Evolutionary conservation across 169 alveolate species (phyloP), one percentile per base, ranked within the genome.

Genomic region (Plasmodium relictum): DNA sequence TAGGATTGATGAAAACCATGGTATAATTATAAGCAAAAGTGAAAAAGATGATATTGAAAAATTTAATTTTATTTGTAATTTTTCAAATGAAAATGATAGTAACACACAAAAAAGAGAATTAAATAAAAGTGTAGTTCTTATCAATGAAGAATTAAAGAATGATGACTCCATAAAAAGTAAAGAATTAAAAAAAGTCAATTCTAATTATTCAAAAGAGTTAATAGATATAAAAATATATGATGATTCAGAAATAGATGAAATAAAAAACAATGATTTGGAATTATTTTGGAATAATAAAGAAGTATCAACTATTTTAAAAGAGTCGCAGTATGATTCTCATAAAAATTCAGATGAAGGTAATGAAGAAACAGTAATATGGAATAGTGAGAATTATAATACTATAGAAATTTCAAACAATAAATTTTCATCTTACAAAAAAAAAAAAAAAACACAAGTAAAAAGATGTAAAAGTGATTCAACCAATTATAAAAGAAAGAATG

Each of bases 211-310:
- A 52, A 61, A 78, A 24, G 62, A 65, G n/a, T 78, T 78, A 63
- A 26, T 16, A 31, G 59, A 78, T 63, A 78, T 78, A 65, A 78
- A 78, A 78, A 78, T 78, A 65, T 78, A 78, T 59, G 89, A 78
- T 45, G 89, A 78, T 44, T 78, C 89, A 12, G 89, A 78, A 78
- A 78, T 78, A 63, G 89, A 78, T 42, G 89, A 78, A 22, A 41
- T 59, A 26, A 48, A 78, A 24, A 73, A 78, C 18, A 78, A 59
- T 45, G 89, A 78, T 26, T 39, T 65, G 14, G 89, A 78, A 7
- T 39, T 52, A 7, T 78, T 78, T 50, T 78, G 89, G 89, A 58
- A 58, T 63, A 78, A 78, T 58, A 78, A 70, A 63, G 72, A 78
- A 45, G 56, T 78, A 58, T 78, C 89, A 66, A n/a, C 74, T 37